Conservation (phyloP, 108 stramenopile genomes). For the Phaeodactylum tricornutum region DNA sequence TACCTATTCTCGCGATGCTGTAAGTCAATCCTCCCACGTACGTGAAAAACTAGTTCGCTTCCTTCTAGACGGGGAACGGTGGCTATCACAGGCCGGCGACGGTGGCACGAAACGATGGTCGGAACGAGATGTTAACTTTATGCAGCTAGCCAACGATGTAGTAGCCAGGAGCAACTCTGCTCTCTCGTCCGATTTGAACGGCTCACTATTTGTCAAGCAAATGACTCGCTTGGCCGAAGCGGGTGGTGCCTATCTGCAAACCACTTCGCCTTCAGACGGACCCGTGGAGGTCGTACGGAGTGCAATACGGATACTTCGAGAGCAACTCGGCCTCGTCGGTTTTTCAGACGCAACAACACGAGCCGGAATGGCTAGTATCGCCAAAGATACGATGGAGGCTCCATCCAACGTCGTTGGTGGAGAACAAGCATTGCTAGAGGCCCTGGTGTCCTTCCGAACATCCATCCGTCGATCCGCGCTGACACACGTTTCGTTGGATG, state of each 20-base stretch:
- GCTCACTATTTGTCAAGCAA: constrained; percentile 41
- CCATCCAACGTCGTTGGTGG: constrained; percentile 9
- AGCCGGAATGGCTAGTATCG: constrained; percentile 24
- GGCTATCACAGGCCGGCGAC: constrained; percentile 18
- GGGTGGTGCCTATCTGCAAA: constrained; percentile 27
- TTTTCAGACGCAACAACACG: constrained; percentile 44
- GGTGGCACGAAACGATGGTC: constrained; percentile 33
- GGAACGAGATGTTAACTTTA: constrained; percentile 30
- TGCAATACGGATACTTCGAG: constrained; percentile 30
- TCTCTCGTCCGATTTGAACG: constrained; percentile 49
- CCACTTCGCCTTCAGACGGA: neutral
- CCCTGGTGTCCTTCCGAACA: constrained; percentile 46
- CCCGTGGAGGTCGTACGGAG: constrained; percentile 33
- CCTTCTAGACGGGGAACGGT: constrained; percentile 50
- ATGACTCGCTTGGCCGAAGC: constrained; percentile 31
- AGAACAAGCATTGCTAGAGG: constrained; percentile 26
- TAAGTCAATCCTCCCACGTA: constrained; percentile 45
- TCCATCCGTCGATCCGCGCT: constrained; percentile 43
- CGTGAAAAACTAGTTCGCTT: constrained; percentile 51
- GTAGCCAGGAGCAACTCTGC: constrained; percentile 17
- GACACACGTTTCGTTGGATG: constrained; percentile 9
- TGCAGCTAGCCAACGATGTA: constrained; percentile 10
- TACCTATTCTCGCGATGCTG: constrained; percentile 44
- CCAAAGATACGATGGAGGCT: neutral
- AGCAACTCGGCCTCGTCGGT: constrained; percentile 47